Evolutionary conservation across 2,329 filamentous ascomycete genomes (phyloP).

Genomic region (Claviceps digitariae): DNA sequence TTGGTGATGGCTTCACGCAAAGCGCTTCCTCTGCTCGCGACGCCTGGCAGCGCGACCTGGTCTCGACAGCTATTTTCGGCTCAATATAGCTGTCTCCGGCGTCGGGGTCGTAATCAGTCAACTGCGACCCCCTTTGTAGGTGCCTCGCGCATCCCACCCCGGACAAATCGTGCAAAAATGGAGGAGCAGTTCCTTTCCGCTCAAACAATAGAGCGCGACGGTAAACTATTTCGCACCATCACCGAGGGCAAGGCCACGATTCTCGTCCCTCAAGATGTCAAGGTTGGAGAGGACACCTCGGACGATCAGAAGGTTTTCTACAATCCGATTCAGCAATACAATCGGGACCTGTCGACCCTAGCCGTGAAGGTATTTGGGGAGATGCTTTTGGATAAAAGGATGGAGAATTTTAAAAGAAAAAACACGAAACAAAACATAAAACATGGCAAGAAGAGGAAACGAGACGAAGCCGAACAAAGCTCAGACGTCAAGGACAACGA

Average conservation of each 20-base stretch:
- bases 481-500: not conserved
- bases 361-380: conserved; percentile 83
- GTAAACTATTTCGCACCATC: conserved; percentile 36
- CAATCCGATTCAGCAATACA: conserved; percentile 98
- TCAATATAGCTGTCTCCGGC: not conserved
- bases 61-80: not conserved
- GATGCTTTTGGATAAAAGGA: conserved; percentile 37
- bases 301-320: conserved; percentile 80
- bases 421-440: conserved; percentile 30
- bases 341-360: conserved; percentile 85
- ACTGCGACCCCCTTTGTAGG: conserved; percentile 2
- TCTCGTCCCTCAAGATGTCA: conserved; percentile 34
- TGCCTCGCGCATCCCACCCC: not conserved
- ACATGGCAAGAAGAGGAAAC: conserved; percentile 33
- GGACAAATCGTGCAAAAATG: conserved; percentile 7
- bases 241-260: conserved; percentile 45
- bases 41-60: not conserved
- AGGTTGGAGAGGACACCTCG: conserved; percentile 36
- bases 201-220: conserved; percentile 22
- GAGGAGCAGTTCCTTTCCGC: conserved; percentile 7
- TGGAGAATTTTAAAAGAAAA: conserved; percentile 21
- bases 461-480: conserved; percentile 17
- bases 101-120: too few relatives aligned
- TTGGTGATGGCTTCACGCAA: conserved; percentile 1
- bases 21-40: not conserved